These are phyloP conservation scores for Solanum dulcamara DNA, from an alignment of 257 asterid species.

Conservation along the genomic window DNA sequence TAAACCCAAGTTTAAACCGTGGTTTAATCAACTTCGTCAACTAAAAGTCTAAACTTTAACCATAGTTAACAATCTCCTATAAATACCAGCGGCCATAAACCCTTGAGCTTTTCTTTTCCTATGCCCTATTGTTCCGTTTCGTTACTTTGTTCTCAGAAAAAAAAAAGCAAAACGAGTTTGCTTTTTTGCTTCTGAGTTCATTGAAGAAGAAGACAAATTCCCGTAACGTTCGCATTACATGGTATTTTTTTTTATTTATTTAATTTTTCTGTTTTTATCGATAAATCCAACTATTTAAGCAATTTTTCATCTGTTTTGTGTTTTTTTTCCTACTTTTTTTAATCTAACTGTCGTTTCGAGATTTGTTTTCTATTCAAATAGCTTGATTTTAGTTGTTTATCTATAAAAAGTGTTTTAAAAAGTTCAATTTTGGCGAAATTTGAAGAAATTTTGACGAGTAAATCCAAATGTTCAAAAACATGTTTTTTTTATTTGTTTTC, in stretches of 20 bases:
- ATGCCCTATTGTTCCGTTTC: not conserved
- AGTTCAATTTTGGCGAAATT: not conserved
- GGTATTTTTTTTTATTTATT: not conserved
- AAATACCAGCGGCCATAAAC: not conserved
- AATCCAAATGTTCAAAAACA: not conserved
- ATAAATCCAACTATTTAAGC: not conserved
- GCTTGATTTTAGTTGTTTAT: not conserved
- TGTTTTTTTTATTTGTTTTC: not conserved
- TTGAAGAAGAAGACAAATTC: not conserved
- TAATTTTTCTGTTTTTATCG: not conserved
- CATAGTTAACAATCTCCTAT: not conserved
- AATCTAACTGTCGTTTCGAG: not conserved
- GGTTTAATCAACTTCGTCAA: not conserved
- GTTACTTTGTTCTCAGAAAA: not conserved
- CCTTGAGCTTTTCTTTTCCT: not conserved
- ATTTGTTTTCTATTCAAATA: not conserved
- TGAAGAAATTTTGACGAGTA: not conserved
- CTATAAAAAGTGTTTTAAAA: not conserved
- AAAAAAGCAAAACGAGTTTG: not conserved
- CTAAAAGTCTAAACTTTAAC: not conserved
- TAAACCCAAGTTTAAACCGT: not conserved
- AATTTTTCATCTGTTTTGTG: not conserved
- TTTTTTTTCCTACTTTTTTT: too few species aligned
- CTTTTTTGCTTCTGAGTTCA: not conserved
- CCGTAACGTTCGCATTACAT: not conserved